Evolutionary conservation across 805 yeast genomes (phyloP), one percentile per base, ranked within the genome.

Genomic region (Yamadazyma phyllophila): DNA sequence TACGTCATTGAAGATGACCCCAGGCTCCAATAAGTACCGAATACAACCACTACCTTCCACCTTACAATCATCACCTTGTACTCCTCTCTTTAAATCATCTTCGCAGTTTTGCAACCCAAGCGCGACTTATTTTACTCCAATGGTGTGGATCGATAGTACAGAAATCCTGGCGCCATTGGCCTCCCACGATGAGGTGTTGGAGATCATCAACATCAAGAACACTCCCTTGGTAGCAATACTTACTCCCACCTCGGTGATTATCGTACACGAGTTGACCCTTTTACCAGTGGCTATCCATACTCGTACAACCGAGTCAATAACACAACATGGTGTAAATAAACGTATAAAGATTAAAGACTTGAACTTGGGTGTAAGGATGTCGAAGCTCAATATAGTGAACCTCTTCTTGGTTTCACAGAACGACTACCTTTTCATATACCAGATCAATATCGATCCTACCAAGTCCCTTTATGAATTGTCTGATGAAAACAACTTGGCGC

Each of bases 211-310:
- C 36, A 49, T 44, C 10, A 31, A 56, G 5, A 65, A 65, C 45
- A 63, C 71, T 1, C 54, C 66, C 3, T 45, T 65, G 30, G 31
- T 64, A 14, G 62, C 53, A 1, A 44, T 71, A 1, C 55, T 74
- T 8, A 69, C 77, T 1, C 32, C 46, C 2, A 47, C 57, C 2
- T 43, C 67, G 0, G 46, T 74, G 2, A 55, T 53, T 14, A 44
- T 73, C 1, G 53, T 64, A 36, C 62, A 73, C 49, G 62, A 62
- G 39, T 39, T 39, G 29, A 66, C 71, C 8, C 51, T 65, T 9
- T 48, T 69, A 7, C 80, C 82, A 1, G 60, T 80, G 4, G 73
- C 77, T 8, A 69, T 70, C 2, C 80, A 78, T 52, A 60, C 66
- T 6, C 59, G 86, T 44, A 61, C 76, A 0, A 54, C 55, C 16